Percentiles rank a stretch among this genome's conserved stretches.
phyloP scores from a whole-genome alignment of 345 rosid species.

The Sonneratia caseolaris region DNA sequence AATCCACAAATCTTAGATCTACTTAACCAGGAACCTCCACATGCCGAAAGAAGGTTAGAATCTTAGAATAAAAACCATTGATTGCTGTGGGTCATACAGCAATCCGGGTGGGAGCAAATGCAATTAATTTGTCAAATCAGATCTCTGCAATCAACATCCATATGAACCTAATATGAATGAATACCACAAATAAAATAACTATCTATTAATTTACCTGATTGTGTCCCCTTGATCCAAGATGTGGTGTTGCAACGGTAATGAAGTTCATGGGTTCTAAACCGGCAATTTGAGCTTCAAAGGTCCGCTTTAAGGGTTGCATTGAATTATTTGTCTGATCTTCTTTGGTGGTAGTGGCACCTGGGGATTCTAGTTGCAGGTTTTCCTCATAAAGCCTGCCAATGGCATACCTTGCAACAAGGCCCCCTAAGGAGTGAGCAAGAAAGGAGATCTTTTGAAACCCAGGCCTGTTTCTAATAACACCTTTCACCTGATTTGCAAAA shows the following conservation, averaged over 20 bases:
- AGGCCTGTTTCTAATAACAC: slow-evolving; percentile 49
- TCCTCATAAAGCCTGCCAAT: slow-evolving; percentile 64
- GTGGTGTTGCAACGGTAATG: slow-evolving; percentile 90
- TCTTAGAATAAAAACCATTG: background rate
- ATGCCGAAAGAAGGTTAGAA: background rate
- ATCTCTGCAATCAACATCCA: background rate
- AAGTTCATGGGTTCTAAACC: slow-evolving; percentile 91
- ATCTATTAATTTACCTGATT: slow-evolving; percentile 42
- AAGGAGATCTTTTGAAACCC: slow-evolving; percentile 72
- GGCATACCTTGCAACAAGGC: slow-evolving; percentile 92
- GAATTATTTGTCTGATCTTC: slow-evolving; percentile 15
- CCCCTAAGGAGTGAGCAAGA: slow-evolving; percentile 93
- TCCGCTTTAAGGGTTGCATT: slow-evolving; percentile 20
- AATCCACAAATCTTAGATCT: background rate
- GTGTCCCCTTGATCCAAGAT: slow-evolving; percentile 91
- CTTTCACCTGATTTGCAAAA: slow-evolving; percentile 46
- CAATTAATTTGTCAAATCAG: background rate
- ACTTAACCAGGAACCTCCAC: background rate
- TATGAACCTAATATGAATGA: background rate
- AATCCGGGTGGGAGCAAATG: background rate
- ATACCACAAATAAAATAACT: background rate
- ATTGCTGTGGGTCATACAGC: background rate
- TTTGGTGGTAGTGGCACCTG: slow-evolving; percentile 13
- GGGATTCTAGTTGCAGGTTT: slow-evolving; percentile 12
- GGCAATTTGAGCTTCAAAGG: slow-evolving; percentile 51